phyloP scores from a whole-genome alignment of 495 filamentous ascomycete genomes.

The Podospora comata region DNA sequence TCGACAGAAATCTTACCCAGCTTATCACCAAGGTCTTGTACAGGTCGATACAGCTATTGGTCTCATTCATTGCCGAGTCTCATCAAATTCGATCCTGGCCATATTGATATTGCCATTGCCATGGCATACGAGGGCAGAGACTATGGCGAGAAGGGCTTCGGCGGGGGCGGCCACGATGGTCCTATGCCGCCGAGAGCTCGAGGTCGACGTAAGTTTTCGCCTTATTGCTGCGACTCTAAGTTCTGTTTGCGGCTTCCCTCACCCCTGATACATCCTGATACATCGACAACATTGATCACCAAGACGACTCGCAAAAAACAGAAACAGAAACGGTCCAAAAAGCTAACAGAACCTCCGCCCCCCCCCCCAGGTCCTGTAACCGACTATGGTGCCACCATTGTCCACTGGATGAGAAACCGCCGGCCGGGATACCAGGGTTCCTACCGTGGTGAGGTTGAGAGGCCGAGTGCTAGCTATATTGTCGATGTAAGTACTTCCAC shows the following conservation, averaged over 20 bases:
- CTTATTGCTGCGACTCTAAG: background rate
- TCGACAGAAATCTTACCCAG: background rate
- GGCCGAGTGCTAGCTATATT: constrained; percentile 82
- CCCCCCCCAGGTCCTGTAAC: constrained; percentile 69
- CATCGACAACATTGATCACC: background rate
- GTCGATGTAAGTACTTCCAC: constrained; percentile 66
- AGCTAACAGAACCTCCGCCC: constrained; percentile 23
- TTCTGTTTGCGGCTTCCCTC: background rate
- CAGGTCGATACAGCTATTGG: background rate
- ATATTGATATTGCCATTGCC: constrained; percentile 34
- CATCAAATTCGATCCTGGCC: background rate
- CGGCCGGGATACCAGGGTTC: constrained; percentile 69
- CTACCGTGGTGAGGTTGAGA: constrained; percentile 67
- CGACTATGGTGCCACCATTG: constrained; percentile 89
- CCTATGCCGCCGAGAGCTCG: constrained; percentile 28
- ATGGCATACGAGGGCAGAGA: constrained; percentile 49
- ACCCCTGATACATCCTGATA: background rate
- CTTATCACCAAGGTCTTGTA: background rate
- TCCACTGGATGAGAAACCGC: constrained; percentile 88
- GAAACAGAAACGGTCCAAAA: background rate
- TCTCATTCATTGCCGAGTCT: background rate
- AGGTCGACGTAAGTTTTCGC: constrained; percentile 20
- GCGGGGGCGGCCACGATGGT: constrained; percentile 24
- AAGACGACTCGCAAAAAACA: background rate
- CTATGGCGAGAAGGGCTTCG: constrained; percentile 31